These are phyloP conservation scores for Penicillium pulvis DNA, from an alignment of 495 filamentous ascomycete genomes.

Conservation along the genomic window DNA sequence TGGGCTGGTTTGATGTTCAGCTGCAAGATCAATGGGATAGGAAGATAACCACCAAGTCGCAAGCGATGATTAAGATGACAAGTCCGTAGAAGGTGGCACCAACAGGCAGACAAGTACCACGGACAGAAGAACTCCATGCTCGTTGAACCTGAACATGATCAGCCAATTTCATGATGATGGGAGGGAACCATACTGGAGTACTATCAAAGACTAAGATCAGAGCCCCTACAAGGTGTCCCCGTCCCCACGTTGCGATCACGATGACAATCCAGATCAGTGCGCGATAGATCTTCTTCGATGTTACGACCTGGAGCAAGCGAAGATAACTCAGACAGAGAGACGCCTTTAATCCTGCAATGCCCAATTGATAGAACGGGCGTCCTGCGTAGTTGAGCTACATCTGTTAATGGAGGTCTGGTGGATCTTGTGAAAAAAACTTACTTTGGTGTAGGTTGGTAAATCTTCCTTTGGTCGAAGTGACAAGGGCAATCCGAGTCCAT, in stretches of 20 bases:
- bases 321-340: slow-evolving; percentile 60
- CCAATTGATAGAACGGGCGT: slow-evolving; percentile 60
- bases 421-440: slow-evolving; percentile 5
- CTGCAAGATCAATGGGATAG: slow-evolving; percentile 53
- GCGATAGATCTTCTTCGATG: slow-evolving; percentile 47
- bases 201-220: slow-evolving; percentile 56
- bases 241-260: slow-evolving; percentile 42
- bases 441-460: slow-evolving; percentile 44
- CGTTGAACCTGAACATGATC: slow-evolving; percentile 38
- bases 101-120: slow-evolving; percentile 51
- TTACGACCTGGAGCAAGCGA: slow-evolving; percentile 52
- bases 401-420: not conserved
- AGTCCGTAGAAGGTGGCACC: slow-evolving; percentile 56
- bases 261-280: slow-evolving; percentile 51
- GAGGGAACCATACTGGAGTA: slow-evolving; percentile 39
- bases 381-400: slow-evolving; percentile 54
- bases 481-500: slow-evolving; percentile 52
- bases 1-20: slow-evolving; percentile 53
- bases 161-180: not conserved
- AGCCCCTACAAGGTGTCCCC: slow-evolving; percentile 51
- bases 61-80: slow-evolving; percentile 54
- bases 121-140: slow-evolving; percentile 45
- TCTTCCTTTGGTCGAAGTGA: slow-evolving; percentile 39
- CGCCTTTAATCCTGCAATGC: slow-evolving; percentile 61
- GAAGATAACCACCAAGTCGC: slow-evolving; percentile 55